Evolutionary conservation across 1,284 basidiomycete genomes (phyloP).

Genomic region (Coniferiporia sulphurascens): DNA sequence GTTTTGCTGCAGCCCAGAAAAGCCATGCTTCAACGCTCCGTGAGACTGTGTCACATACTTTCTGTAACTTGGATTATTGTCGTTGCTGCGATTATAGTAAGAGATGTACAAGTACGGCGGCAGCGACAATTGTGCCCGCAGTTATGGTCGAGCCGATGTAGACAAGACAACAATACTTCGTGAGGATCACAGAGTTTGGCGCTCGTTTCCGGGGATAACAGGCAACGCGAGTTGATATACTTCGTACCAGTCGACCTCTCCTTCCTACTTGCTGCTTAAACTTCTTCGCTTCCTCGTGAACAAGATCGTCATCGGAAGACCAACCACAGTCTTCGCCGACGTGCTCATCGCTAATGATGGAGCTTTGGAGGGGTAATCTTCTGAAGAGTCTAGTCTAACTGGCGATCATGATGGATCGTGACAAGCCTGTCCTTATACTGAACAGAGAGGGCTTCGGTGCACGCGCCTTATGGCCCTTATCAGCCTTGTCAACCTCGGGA

Average conservation of each 20-base stretch:
- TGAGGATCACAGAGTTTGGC: constrained; percentile 5
- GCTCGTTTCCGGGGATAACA: not conserved
- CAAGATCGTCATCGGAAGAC: constrained; percentile 69
- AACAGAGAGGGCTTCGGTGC: constrained; percentile 36
- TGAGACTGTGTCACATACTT: constrained; percentile 56
- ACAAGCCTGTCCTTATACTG: constrained; percentile 47
- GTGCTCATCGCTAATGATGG: constrained; percentile 52
- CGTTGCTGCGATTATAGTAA: constrained; percentile 50
- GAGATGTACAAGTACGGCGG: constrained; percentile 60
- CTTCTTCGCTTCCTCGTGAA: constrained; percentile 63
- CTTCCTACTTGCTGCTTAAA: constrained; percentile 55
- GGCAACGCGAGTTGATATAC: constrained; percentile 33
- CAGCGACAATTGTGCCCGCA: constrained; percentile 52
- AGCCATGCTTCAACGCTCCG: constrained; percentile 73
- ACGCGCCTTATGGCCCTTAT: not conserved
- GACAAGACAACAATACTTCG: constrained; percentile 51
- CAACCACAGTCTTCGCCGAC: constrained; percentile 58
- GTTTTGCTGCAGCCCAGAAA: constrained; percentile 72
- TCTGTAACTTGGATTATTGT: constrained; percentile 47
- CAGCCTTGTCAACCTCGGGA: not conserved
- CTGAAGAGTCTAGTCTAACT: constrained; percentile 26
- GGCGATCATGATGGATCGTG: constrained; percentile 22
- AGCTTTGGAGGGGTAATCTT: constrained; percentile 30
- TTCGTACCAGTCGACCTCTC: constrained; percentile 50
- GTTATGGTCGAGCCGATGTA: constrained; percentile 66